Conservation (phyloP, 2,329 filamentous ascomycete genomes). For the Colletotrichum agaves region DNA sequence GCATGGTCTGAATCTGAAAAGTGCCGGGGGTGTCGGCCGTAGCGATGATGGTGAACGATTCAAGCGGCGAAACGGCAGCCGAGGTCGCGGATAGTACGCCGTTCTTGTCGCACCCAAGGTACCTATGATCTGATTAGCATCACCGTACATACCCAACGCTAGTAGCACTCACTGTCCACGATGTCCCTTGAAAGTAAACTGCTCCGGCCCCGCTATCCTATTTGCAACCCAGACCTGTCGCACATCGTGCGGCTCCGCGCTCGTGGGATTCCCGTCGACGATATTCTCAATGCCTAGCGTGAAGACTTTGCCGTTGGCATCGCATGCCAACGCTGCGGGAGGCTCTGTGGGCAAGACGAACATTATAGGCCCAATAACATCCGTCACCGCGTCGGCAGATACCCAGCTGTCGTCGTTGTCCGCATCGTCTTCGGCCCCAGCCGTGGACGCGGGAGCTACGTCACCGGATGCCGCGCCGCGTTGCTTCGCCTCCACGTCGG, state of each 20-base stretch:
- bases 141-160: background rate
- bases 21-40: conserved; percentile 73
- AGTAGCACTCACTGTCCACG: conserved; percentile 75
- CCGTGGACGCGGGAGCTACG: conserved; percentile 40
- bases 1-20: conserved; percentile 79
- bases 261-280: conserved; percentile 82
- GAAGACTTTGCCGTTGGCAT: conserved; percentile 89
- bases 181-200: conserved; percentile 87
- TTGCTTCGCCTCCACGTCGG: conserved; percentile 57
- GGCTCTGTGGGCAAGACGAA: conserved; percentile 82
- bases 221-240: conserved; percentile 95
- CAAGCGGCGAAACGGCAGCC: conserved; percentile 85
- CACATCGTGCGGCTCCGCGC: conserved; percentile 94
- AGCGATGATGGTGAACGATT: conserved; percentile 79
- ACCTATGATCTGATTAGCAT: conserved; percentile 59
- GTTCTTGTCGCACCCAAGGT: conserved; percentile 86
- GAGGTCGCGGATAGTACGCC: conserved; percentile 81
- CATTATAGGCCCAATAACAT: conserved; percentile 85
- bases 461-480: conserved; percentile 41
- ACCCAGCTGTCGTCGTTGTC: conserved; percentile 90
- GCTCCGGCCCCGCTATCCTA: conserved; percentile 82
- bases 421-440: conserved; percentile 46
- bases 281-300: conserved; percentile 86
- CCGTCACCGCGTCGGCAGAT: conserved; percentile 77
- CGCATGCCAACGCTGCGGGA: conserved; percentile 82